Evolutionary conservation across 1,139 yeast species (phyloP).

Genomic region (Arxiozyma telluris): DNA sequence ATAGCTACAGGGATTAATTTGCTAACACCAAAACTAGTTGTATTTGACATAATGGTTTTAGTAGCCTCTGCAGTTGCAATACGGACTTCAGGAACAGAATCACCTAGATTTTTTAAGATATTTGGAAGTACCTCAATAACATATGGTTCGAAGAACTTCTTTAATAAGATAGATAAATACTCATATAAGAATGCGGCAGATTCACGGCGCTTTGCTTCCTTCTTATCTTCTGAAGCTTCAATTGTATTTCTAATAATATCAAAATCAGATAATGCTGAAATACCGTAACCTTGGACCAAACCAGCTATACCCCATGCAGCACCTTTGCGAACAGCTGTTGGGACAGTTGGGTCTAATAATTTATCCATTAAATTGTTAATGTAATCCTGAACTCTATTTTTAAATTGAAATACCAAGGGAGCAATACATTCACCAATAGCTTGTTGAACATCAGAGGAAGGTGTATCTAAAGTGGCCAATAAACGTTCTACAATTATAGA

Average conservation of each 20-base stretch:
- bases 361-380: conserved; percentile 51
- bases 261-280: conserved; percentile 61
- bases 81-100: conserved; percentile 74
- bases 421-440: conserved; percentile 83
- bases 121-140: conserved; percentile 82
- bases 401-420: conserved; percentile 61
- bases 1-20: conserved; percentile 86
- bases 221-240: conserved; percentile 87
- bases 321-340: conserved; percentile 64
- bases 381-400: conserved; percentile 41
- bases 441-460: conserved; percentile 80
- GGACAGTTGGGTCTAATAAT: conserved; percentile 43
- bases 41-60: conserved; percentile 76
- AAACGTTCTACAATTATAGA: conserved; percentile 58
- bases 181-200: conserved; percentile 85
- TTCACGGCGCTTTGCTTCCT: conserved; percentile 65
- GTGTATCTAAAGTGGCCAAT: conserved; percentile 68
- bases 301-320: conserved; percentile 97
- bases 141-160: conserved; percentile 82
- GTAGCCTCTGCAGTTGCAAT: conserved; percentile 85
- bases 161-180: conserved; percentile 68
- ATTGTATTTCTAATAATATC: conserved; percentile 67
- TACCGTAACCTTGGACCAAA: conserved; percentile 81
- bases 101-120: conserved; percentile 76
- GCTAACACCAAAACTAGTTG: conserved; percentile 88